Conservation (phyloP, 768 basidiomycete species). For the Hemileccinum rubropunctum region DNA sequence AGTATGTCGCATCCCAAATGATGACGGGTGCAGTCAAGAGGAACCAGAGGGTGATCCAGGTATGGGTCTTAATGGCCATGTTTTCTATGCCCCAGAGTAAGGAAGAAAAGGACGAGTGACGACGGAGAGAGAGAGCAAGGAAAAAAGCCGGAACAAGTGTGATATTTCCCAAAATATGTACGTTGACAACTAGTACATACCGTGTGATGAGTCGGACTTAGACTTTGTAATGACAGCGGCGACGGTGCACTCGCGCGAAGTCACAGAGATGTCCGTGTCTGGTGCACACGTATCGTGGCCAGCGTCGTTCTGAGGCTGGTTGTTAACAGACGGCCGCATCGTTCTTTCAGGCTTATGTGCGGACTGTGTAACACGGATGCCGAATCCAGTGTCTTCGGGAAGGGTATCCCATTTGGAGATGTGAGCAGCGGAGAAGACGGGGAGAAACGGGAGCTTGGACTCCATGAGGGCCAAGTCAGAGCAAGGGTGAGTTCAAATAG, state of each 20-base stretch:
- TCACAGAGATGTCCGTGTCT: too few relatives aligned
- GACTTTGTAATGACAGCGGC: not conserved
- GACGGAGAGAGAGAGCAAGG: not conserved
- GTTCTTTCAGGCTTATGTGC: not conserved
- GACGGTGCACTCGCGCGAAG: not conserved
- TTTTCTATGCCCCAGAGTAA: not conserved
- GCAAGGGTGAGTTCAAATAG: not conserved
- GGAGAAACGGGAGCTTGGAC: slow-evolving; percentile 17
- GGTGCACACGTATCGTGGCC: not conserved
- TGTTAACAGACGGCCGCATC: not conserved
- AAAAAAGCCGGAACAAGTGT: not conserved
- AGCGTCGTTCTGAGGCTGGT: not conserved
- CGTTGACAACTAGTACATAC: not conserved
- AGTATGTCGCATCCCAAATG: slow-evolving; percentile 80
- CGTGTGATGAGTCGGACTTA: too few relatives aligned
- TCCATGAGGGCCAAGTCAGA: not conserved
- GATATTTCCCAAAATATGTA: not conserved
- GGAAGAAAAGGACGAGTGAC: too few relatives aligned
- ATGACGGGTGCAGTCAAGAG: slow-evolving; percentile 50
- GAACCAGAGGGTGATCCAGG: slow-evolving; percentile 70
- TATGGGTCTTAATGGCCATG: slow-evolving; percentile 52
- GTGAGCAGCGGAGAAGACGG: slow-evolving; percentile 35
- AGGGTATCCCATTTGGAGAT: slow-evolving; percentile 24
- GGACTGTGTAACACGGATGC: too few relatives aligned
- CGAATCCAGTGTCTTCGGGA: slow-evolving; percentile 3